Evolutionary conservation across 179 eudicot genomes (phyloP).

Genomic region (Beta corolliflora): DNA sequence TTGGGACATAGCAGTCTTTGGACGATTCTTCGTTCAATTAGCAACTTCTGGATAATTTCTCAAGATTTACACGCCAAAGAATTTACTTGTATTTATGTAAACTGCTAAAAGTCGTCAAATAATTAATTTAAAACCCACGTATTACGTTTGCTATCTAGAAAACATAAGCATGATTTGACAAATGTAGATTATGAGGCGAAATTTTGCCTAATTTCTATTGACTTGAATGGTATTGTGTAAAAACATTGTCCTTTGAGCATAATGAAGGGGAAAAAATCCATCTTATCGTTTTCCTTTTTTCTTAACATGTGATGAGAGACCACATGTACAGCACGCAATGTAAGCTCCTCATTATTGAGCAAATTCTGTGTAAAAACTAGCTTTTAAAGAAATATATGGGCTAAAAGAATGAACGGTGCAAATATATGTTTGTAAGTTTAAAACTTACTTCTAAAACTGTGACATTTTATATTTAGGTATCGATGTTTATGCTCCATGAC

Average conservation of each 20-base stretch:
- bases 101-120: not conserved
- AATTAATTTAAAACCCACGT: not conserved
- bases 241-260: not conserved
- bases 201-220: not conserved
- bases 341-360: no score
- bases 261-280: no score
- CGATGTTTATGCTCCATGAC: no score
- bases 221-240: not conserved
- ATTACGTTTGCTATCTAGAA: not conserved
- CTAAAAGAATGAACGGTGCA: no score
- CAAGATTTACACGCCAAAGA: not conserved
- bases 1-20: not conserved
- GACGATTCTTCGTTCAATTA: not conserved
- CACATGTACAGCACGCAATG: no score
- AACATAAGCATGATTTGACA: not conserved
- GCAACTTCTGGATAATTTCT: not conserved
- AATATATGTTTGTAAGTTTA: no score
- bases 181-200: not conserved
- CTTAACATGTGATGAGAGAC: no score
- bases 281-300: no score
- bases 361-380: no score
- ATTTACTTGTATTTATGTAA: not conserved
- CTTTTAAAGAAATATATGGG: no score
- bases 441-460: no score
- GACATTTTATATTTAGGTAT: no score